Base-by-base conservation (phyloP, 352 stramenopile genomes). In the Phytophthora constricta region DNA sequence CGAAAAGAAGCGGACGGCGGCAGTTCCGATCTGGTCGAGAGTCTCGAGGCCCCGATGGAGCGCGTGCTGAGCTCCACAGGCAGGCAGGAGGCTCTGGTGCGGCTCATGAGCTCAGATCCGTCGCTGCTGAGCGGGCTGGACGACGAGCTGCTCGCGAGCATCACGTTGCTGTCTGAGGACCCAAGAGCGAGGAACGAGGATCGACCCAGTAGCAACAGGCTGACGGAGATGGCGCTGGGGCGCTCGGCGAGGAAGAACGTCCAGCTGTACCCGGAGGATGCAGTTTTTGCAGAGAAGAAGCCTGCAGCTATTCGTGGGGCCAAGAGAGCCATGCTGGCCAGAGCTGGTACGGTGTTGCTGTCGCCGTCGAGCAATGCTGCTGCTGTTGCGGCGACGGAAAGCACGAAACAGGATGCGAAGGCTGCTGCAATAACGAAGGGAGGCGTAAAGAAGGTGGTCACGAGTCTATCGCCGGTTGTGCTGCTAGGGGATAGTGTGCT, bases 51-150 rank as follows among this genome's bases (percentile, higher is more conserved):
- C 58, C 17, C n/a, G n/a, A 80, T 80, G 72, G 49, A 68, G 25
- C 68, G 68, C 41, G 48, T 73, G 25, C 42, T 70, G 53, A 72
- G 52, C 55, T 82, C 79, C n/a, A 31, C 54, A 31, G 58, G 42
- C 34, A 85, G 77, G 61, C 79, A 86, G 69, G 66, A 77, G 66
- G 77, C 65, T 28, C 66, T 87, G 43, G 74, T 82, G 72, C 58
- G 57, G 37, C 74, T 87, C 50, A 73, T 87, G 65, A 80, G 65
- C 63, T 59, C 65, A 3, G 66, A 87, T 37, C 79, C 76, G 55
- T 74, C 71, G 47, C 59, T 87, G 37, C 47, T 84, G 37, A 68
- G 54, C 58, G 68, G 65, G 5, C 49, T 87, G 37, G 74, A 87
- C 60, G 65, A 72, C 22, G 68, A 71, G 13, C 52, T 86, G 13